Percentiles rank a stretch among this genome's conserved stretches.
Evolutionary conservation across 306 rosid species (phyloP).

Genomic region (Luffa acutangula): DNA sequence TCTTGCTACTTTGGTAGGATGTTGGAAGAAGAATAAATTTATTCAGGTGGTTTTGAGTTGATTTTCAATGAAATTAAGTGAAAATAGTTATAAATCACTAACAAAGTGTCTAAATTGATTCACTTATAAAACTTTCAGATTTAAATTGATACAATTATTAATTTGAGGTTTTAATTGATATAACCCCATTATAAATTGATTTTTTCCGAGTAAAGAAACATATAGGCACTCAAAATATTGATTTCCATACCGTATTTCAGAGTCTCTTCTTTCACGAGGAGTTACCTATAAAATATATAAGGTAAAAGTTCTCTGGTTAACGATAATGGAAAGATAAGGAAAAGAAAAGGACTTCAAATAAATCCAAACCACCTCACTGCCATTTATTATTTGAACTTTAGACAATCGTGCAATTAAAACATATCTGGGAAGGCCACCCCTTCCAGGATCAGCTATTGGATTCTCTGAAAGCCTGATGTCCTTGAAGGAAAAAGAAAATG

Average conservation of each 20-base stretch:
- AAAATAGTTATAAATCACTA: no score
- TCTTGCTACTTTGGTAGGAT: no score
- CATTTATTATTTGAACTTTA: constrained; percentile 61
- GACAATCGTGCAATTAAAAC: constrained; percentile 69
- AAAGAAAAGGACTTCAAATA: constrained; percentile 9
- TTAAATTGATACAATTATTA: no score
- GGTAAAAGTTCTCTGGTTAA: constrained; percentile 7
- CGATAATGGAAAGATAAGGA: not conserved
- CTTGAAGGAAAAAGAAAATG: constrained; percentile 27
- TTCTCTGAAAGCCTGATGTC: constrained; percentile 82
- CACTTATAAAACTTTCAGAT: no score
- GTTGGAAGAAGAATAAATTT: no score
- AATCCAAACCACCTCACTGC: constrained; percentile 68
- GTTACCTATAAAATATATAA: constrained; percentile 43
- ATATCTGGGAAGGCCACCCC: constrained; percentile 72
- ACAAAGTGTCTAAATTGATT: no score
- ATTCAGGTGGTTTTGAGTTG: no score
- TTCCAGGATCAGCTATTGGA: constrained; percentile 62
- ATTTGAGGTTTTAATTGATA: no score
- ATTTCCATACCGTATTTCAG: constrained; percentile 70
- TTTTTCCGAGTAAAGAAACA: not conserved
- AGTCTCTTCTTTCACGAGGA: constrained; percentile 84
- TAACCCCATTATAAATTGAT: no score
- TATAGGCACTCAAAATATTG: not conserved
- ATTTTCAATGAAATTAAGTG: no score